A percentile compares a stretch with the other conserved stretches of the same genome.
These are phyloP conservation scores for Noccaea bulbosa DNA, from an alignment of 345 rosid genomes.

Conservation along the genomic window DNA sequence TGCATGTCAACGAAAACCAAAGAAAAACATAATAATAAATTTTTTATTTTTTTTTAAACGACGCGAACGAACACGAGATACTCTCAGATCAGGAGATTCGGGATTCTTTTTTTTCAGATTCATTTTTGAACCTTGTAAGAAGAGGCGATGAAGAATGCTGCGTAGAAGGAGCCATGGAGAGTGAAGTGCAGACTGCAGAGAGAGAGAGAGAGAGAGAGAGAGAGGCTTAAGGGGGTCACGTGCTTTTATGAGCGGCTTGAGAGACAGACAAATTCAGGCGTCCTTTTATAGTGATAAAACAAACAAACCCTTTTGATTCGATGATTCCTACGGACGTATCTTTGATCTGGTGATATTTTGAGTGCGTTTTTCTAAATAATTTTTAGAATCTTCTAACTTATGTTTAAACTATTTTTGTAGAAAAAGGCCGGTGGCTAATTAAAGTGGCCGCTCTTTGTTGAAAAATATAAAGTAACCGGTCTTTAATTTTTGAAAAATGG, in stretches of 20 bases:
- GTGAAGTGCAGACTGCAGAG: neutral
- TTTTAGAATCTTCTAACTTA: too few species aligned
- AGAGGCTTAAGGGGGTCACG: conserved; percentile 21
- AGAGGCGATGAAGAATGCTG: conserved; percentile 29
- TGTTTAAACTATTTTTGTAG: too few species aligned
- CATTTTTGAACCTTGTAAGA: conserved; percentile 27
- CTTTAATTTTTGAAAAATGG: too few species aligned
- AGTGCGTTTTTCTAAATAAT: too few species aligned
- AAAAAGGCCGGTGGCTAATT: too few species aligned
- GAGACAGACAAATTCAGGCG: neutral
- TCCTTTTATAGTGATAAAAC: conserved; percentile 25
- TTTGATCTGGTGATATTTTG: too few species aligned
- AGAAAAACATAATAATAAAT: neutral
- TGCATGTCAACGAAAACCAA: neutral
- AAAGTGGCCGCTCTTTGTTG: too few species aligned
- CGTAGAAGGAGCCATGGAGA: conserved; percentile 36
- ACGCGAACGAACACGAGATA: neutral
- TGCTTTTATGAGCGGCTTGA: conserved; percentile 5
- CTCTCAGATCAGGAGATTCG: neutral
- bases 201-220: neutral
- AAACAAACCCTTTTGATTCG: neutral
- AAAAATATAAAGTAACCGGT: too few species aligned
- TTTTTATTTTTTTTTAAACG: neutral
- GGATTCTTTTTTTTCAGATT: too few species aligned
- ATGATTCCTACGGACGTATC: too few species aligned